Conservation (phyloP, 768 basidiomycete species). For the Kwoniella botswanensis region DNA sequence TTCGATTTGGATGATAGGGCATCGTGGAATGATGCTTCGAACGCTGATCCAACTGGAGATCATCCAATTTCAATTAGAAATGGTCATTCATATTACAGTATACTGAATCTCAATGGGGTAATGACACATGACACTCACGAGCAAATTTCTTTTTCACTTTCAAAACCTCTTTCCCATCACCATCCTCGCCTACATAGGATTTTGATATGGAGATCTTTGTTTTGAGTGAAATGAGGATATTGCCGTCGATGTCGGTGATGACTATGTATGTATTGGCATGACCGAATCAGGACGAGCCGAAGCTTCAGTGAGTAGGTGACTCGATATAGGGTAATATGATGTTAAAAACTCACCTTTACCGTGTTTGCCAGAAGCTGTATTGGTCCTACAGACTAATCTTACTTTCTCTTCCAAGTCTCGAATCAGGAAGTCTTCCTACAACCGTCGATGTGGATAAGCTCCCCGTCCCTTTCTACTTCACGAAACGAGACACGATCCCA, state of each 20-base stretch:
- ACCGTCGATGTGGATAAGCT: background rate
- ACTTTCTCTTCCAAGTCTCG: background rate
- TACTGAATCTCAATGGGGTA: background rate
- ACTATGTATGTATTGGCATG: background rate
- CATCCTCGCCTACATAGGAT: conserved; percentile 38
- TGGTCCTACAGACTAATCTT: background rate
- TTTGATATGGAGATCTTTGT: conserved; percentile 45
- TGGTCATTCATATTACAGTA: background rate
- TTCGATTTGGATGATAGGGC: conserved; percentile 33
- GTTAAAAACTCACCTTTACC: conserved; percentile 8
- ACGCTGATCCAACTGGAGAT: conserved; percentile 46
- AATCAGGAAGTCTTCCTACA: conserved; percentile 4
- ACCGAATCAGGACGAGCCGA: too few species aligned
- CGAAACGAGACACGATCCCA: background rate
- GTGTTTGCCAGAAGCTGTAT: conserved; percentile 3
- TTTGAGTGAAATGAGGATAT: conserved; percentile 49
- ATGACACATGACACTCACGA: conserved; percentile 27
- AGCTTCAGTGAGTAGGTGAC: too few species aligned
- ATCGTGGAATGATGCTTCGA: conserved; percentile 51
- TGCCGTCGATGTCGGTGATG: conserved; percentile 44
- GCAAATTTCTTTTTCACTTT: conserved; percentile 38
- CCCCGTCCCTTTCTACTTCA: too few species aligned
- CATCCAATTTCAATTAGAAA: background rate
- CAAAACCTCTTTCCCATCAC: conserved; percentile 40
- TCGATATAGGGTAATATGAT: too few species aligned